Evolutionary conservation across 768 basidiomycete genomes (phyloP).

Genomic region (Pisolithus marmoratus): DNA sequence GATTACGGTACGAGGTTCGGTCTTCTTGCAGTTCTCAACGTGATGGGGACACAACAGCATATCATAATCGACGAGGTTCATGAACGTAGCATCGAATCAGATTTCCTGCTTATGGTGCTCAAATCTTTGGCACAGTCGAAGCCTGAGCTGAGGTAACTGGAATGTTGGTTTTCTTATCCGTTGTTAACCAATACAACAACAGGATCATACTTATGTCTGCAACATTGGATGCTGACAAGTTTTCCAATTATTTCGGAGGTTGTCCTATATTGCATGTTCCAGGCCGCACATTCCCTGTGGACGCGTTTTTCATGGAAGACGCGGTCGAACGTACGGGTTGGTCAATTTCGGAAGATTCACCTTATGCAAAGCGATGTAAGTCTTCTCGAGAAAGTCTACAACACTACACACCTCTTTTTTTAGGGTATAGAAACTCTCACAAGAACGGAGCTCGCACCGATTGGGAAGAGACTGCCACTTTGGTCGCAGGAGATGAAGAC

Average conservation of each 20-base stretch:
- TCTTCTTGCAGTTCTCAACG: not conserved
- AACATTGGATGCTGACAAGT: slow-evolving; percentile 87
- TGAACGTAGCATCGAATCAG: slow-evolving; percentile 94
- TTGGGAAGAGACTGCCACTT: slow-evolving; percentile 69
- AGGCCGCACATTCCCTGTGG: slow-evolving; percentile 92
- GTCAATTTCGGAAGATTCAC: slow-evolving; percentile 74
- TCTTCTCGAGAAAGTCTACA: slow-evolving; percentile 2
- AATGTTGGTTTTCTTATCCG: not conserved
- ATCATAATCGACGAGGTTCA: slow-evolving; percentile 98
- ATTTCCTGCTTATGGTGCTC: slow-evolving; percentile 92
- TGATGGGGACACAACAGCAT: slow-evolving; percentile 45
- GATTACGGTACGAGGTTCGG: slow-evolving; percentile 62
- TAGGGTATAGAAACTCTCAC: slow-evolving; percentile 62
- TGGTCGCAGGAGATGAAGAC: slow-evolving; percentile 55
- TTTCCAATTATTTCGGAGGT: slow-evolving; percentile 83
- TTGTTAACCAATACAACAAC: slow-evolving; percentile 3
- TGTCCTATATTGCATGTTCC: slow-evolving; percentile 84
- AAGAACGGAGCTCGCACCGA: slow-evolving; percentile 58
- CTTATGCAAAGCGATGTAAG: slow-evolving; percentile 70
- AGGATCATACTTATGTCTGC: slow-evolving; percentile 97
- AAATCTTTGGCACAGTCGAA: slow-evolving; percentile 74
- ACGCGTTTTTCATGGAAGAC: slow-evolving; percentile 82
- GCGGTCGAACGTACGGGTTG: slow-evolving; percentile 78
- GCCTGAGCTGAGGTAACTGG: slow-evolving; percentile 72
- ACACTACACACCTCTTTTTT: not conserved